Evolutionary conservation across 768 basidiomycete species (phyloP), one percentile per base, ranked within the genome.

Genomic region (Mycena kentingensis): DNA sequence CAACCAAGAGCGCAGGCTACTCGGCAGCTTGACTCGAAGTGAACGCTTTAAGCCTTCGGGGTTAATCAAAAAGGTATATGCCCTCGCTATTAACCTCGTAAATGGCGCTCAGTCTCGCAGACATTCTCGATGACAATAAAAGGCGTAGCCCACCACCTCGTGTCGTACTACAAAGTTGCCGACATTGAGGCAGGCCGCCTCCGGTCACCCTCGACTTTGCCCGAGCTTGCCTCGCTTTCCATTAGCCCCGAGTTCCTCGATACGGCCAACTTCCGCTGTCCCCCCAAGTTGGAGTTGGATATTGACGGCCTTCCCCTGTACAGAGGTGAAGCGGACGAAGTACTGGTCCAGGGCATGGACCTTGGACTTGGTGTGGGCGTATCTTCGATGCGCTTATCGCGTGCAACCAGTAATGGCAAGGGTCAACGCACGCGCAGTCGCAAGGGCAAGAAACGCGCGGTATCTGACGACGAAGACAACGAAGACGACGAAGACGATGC

Each of bases 1-100:
- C 58, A 78, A 85, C 36, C 80, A 86, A 41, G 94, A 97, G 69
- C 77, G 93, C 43, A 84, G 82, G 22, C 77, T 98, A 29, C 82
- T 96, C 45, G 95, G 95, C 27, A 93, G 91, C 63, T 71, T 98
- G 63, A 97, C 94, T 8, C 8, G 16, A 8, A 16, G 16, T 24
- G 94, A 93, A 71, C 88, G 84, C 66, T 88, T 90, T 78, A 93
- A 93, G 70, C n/a, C n/a, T 98, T 96, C 80, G 96, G 96, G 96
- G 6, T 80, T 98, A 68, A 93, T 98, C 85, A 98, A 98, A 78
- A 97, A 98, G 84, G 96, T 93, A 38, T 60, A 82, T 70, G 32
- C 31, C 29, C 26, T 38, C 34, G 45, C 39, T 28, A 7, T 3
- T 29, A 25, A 22, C 22, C 24, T 8, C 19, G 39, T 43, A 25